Evolutionary conservation across 2,329 filamentous ascomycete genomes (phyloP), one percentile per base, ranked within the genome.

Genomic region (Pyrenochaeta sp.): DNA sequence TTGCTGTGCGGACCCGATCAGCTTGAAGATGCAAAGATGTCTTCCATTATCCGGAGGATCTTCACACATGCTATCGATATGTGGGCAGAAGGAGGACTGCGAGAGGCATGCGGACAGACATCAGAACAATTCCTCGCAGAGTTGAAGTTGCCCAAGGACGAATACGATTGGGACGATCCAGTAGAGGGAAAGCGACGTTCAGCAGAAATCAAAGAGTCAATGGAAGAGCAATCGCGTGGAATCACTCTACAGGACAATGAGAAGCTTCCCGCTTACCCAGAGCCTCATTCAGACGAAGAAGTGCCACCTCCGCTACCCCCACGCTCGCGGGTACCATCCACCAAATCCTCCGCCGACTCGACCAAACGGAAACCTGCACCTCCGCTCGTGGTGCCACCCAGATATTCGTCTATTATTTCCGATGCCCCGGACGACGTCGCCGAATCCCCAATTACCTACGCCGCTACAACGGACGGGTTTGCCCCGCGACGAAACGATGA

Each of bases 1-100:
- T 61, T 83, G 3, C 58, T 82, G 9, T 74, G 75, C 49, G 79
- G 79, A 0, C 74, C 77, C 3, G 77, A 83, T 58, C 78, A 81
- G 52, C 65, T 81, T 26, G 77, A 80, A 47, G 80, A 83, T 49
- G 77, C 76, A 0, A 81, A 78, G 53, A 75, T 81, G 61, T 78
- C 78, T 3, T 74, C 72, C 2, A 75, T 80, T 11, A 68, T 81
- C n/a, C 70, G 75, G 14, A 72, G 74, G 9, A 71, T 82, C 4
- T 61, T 83, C 11, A 72, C 74, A 29, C 71, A 74, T 23, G 76
- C 77, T 2, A 74, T 81, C 26, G 66, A 74, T 9, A 53, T 72
- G 53, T 77, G 79, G 77, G 57, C 69, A 2, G 53, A 75, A 14
- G 72, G n/a, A n/a, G n/a, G 71, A 6, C 61, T 80, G 7, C 62